Percentiles rank a stretch among this genome's conserved stretches.
These are phyloP conservation scores for Aureobasidium sp. DNA, from an alignment of 2,329 filamentous ascomycete species.

Conservation along the genomic window DNA sequence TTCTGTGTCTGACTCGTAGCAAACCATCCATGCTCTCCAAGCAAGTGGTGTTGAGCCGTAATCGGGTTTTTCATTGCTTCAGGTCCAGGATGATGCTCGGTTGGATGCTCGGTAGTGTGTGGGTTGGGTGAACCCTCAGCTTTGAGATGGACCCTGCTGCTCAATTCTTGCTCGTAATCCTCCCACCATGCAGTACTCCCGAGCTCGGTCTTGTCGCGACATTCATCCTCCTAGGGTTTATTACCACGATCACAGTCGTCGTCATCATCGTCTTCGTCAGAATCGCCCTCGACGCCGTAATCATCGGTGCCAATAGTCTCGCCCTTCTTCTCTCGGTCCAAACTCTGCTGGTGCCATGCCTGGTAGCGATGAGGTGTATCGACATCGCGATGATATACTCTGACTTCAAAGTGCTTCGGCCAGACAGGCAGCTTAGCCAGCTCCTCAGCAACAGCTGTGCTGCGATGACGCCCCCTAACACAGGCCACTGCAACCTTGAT, in stretches of 20 bases:
- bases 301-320: neutral
- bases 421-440: neutral
- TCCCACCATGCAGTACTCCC: neutral
- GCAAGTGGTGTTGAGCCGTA: neutral
- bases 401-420: neutral
- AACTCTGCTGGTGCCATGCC: neutral
- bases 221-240: neutral
- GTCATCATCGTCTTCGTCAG: neutral
- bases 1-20: neutral
- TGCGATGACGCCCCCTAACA: neutral
- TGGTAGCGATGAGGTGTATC: neutral
- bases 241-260: neutral
- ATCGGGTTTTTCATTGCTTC: neutral
- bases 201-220: neutral
- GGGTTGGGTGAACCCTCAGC: neutral
- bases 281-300: neutral
- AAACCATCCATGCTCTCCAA: neutral
- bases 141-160: neutral
- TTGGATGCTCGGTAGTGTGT: neutral
- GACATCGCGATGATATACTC: neutral
- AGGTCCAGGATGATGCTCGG: neutral
- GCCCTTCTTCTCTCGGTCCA: neutral
- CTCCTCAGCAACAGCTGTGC: neutral
- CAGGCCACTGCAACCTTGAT: constrained; percentile 7
- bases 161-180: neutral